phyloP scores from a whole-genome alignment of 345 rosid genomes.

The Camelina neglecta region DNA sequence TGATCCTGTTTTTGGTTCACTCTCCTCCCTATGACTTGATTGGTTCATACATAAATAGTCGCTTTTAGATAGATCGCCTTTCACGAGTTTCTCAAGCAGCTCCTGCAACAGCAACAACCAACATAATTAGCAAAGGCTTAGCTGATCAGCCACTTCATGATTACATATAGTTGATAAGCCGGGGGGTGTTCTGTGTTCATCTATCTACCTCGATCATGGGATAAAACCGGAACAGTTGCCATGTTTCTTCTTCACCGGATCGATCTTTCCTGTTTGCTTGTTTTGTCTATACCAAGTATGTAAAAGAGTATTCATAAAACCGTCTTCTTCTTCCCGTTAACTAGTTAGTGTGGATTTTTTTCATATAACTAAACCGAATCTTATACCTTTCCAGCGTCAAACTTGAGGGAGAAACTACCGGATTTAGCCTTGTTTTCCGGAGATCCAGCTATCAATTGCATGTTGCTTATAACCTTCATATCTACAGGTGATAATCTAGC shows the following conservation, averaged over 20 bases:
- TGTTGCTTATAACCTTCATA: slow-evolving; percentile 76
- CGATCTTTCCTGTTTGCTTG: slow-evolving; percentile 85
- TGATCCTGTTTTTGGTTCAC: slow-evolving; percentile 45
- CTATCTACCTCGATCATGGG: slow-evolving; percentile 82
- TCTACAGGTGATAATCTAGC: slow-evolving; percentile 75
- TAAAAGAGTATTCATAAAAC: slow-evolving; percentile 24
- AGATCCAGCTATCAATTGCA: slow-evolving; percentile 75
- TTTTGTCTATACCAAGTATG: slow-evolving; percentile 57
- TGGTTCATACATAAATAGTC: slow-evolving; percentile 66
- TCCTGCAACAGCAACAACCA: slow-evolving; percentile 52
- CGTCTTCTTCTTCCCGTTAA: neutral
- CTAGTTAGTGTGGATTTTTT: neutral
- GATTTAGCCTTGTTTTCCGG: slow-evolving; percentile 53
- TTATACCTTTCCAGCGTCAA: slow-evolving; percentile 77
- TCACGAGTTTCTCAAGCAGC: slow-evolving; percentile 71
- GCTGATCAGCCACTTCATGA: slow-evolving; percentile 7
- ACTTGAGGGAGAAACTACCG: slow-evolving; percentile 80
- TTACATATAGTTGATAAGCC: neutral
- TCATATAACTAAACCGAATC: neutral
- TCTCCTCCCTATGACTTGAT: slow-evolving; percentile 45
- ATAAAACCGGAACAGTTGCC: slow-evolving; percentile 89
- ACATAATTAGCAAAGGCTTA: slow-evolving; percentile 7
- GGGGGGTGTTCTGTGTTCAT: neutral
- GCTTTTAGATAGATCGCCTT: slow-evolving; percentile 68
- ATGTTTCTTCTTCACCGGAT: slow-evolving; percentile 85